Evolutionary conservation across 768 basidiomycete genomes (phyloP).

Genomic region (Flagelloscypha sp.): DNA sequence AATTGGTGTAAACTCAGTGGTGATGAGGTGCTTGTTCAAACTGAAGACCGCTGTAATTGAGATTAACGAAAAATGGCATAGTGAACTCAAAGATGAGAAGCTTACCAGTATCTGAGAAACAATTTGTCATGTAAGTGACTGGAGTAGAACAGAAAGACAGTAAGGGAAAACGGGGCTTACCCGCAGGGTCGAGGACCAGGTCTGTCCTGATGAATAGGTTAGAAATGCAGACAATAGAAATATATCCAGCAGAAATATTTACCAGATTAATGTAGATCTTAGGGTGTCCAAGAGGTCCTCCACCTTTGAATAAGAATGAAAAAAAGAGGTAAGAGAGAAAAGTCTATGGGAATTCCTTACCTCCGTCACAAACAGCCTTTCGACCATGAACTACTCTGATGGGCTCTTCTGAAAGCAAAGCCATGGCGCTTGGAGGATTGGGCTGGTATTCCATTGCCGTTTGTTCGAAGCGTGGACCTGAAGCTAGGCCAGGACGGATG

Average conservation of each 20-base stretch:
- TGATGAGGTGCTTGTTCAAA: slow-evolving; percentile 84
- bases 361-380: slow-evolving; percentile 91
- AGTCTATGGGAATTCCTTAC: slow-evolving; percentile 39
- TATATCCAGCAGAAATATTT: slow-evolving; percentile 20
- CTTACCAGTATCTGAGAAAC: slow-evolving; percentile 40
- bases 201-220: slow-evolving; percentile 56
- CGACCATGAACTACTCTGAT: slow-evolving; percentile 73
- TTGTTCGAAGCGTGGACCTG: slow-evolving; percentile 88
- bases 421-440: slow-evolving; percentile 84
- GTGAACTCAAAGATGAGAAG: slow-evolving; percentile 3
- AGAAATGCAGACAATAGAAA: background rate
- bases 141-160: too few species aligned
- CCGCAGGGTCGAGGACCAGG: slow-evolving; percentile 84
- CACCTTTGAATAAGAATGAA: slow-evolving; percentile 46
- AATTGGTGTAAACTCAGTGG: too few species aligned
- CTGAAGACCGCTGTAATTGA: slow-evolving; percentile 62
- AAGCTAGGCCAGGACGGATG: slow-evolving; percentile 49
- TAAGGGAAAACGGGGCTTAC: slow-evolving; percentile 40
- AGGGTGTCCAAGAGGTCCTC: slow-evolving; percentile 92
- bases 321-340: slow-evolving; percentile 2
- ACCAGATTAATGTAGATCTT: slow-evolving; percentile 96
- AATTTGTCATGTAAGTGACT: too few species aligned
- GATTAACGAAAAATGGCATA: background rate
- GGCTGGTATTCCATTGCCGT: slow-evolving; percentile 84
- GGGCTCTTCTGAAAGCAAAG: slow-evolving; percentile 79